Evolutionary conservation across 306 rosid species (phyloP).

Genomic region (Dalbergia cultrata): DNA sequence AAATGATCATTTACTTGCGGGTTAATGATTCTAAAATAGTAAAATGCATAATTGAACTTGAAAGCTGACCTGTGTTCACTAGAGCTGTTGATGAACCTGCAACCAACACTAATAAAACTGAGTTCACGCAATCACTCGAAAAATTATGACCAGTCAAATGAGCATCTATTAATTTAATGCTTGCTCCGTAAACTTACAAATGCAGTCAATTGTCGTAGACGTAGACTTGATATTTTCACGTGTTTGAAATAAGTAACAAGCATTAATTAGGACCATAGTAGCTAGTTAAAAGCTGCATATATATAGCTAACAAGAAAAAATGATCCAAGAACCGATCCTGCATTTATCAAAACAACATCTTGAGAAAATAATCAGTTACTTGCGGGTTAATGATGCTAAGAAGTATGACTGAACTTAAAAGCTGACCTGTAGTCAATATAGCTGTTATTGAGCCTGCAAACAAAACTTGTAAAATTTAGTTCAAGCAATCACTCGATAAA

Average conservation of each 20-base stretch:
- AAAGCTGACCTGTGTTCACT: conserved; percentile 43
- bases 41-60: neutral
- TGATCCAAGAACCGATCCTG: conserved; percentile 47
- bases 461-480: neutral
- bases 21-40: neutral
- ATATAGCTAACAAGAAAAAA: neutral
- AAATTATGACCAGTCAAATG: neutral
- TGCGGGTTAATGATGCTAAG: neutral
- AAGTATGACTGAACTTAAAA: neutral
- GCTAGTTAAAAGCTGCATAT: too few relatives aligned
- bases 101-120: neutral
- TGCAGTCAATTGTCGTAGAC: neutral
- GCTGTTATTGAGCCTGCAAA: conserved; percentile 37
- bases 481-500: neutral
- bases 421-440: conserved; percentile 45
- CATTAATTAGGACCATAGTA: neutral
- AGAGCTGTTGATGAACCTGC: conserved; percentile 39
- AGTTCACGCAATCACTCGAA: neutral
- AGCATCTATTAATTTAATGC: neutral
- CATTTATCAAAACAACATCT: neutral
- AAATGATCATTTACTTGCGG: neutral
- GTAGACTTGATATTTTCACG: neutral
- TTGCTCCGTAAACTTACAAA: too few relatives aligned
- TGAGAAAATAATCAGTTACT: neutral
- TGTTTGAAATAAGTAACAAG: neutral